phyloP scores from a whole-genome alignment of 257 asterid genomes.

The Handroanthus guayacan region DNA sequence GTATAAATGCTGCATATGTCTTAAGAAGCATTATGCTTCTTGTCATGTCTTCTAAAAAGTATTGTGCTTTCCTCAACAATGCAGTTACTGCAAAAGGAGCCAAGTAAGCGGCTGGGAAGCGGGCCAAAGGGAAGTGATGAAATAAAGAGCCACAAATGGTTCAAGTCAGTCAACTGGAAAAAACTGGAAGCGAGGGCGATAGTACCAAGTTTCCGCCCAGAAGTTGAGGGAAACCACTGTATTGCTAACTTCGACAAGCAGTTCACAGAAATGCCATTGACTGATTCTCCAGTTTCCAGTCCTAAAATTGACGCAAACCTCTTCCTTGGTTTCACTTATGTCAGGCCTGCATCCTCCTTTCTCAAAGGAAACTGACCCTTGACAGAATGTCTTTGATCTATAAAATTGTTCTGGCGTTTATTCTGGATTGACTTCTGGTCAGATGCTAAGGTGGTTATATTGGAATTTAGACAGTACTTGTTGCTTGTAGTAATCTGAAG shows the following conservation, averaged over 20 bases:
- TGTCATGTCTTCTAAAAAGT: not conserved
- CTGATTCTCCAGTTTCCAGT: conserved; percentile 65
- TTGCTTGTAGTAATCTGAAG: not conserved
- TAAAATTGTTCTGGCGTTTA: conserved; percentile 15
- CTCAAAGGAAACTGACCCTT: conserved; percentile 46
- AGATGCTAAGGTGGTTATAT: conserved; percentile 3
- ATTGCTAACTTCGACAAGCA: conserved; percentile 57
- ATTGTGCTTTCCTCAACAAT: not conserved
- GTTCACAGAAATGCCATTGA: conserved; percentile 63
- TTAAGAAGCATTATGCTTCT: too few species aligned
- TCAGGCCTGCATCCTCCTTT: conserved; percentile 57
- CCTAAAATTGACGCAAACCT: conserved; percentile 48
- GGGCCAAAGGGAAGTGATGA: conserved; percentile 56
- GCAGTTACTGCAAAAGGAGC: conserved; percentile 66
- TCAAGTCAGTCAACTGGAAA: conserved; percentile 61
- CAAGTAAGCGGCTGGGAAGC: conserved; percentile 51
- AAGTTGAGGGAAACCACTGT: conserved; percentile 54
- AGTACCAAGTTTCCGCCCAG: conserved; percentile 55
- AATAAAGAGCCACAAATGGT: conserved; percentile 60
- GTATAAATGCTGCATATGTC: not conserved
- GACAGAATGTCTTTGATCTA: conserved; percentile 28
- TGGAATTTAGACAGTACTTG: not conserved
- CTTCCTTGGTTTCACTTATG: conserved; percentile 60
- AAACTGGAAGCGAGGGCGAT: conserved; percentile 52
- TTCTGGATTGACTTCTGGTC: not conserved